Evolutionary conservation across 2,329 filamentous ascomycete genomes (phyloP).

Genomic region (Ophiostoma ips): DNA sequence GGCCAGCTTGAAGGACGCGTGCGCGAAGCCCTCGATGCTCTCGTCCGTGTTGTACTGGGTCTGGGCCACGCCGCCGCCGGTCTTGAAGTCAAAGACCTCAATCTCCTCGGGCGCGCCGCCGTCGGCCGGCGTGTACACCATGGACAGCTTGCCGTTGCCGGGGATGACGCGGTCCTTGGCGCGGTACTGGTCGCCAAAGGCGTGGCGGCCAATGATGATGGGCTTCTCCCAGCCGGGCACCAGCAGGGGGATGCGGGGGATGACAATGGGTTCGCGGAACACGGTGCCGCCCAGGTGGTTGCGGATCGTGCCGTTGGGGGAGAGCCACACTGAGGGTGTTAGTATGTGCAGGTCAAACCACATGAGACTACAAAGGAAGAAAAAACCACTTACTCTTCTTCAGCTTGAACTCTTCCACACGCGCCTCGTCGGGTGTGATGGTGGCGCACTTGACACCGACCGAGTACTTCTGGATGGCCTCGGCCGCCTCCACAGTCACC

Average conservation of each 20-base stretch:
- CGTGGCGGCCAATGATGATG: slow-evolving; percentile 97
- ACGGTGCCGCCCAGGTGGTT: slow-evolving; percentile 79
- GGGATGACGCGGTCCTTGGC: slow-evolving; percentile 82
- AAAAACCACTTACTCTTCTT: slow-evolving; percentile 79
- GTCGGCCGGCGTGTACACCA: slow-evolving; percentile 79
- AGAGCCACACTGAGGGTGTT: slow-evolving; percentile 69
- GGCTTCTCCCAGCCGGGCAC: slow-evolving; percentile 97
- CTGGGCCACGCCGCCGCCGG: slow-evolving; percentile 76
- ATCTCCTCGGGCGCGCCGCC: slow-evolving; percentile 72
- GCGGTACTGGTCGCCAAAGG: slow-evolving; percentile 96
- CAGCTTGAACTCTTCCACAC: slow-evolving; percentile 94
- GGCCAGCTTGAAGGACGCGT: slow-evolving; percentile 92
- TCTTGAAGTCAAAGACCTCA: slow-evolving; percentile 81
- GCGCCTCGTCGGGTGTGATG: slow-evolving; percentile 93
- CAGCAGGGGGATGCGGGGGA: slow-evolving; percentile 79
- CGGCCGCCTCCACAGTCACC: slow-evolving; percentile 87
- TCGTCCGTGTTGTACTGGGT: slow-evolving; percentile 98
- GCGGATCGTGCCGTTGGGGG: slow-evolving; percentile 81
- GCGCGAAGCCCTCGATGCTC: slow-evolving; percentile 86
- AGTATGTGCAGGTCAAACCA: neutral
- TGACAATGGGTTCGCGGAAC: slow-evolving; percentile 98
- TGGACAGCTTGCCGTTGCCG: slow-evolving; percentile 75
- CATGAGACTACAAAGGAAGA: neutral
- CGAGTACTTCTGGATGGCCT: slow-evolving; percentile 97
- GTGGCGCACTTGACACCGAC: slow-evolving; percentile 99